phyloP scores from a whole-genome alignment of 1,284 basidiomycete genomes.

The Ceratobasidium sp. region DNA sequence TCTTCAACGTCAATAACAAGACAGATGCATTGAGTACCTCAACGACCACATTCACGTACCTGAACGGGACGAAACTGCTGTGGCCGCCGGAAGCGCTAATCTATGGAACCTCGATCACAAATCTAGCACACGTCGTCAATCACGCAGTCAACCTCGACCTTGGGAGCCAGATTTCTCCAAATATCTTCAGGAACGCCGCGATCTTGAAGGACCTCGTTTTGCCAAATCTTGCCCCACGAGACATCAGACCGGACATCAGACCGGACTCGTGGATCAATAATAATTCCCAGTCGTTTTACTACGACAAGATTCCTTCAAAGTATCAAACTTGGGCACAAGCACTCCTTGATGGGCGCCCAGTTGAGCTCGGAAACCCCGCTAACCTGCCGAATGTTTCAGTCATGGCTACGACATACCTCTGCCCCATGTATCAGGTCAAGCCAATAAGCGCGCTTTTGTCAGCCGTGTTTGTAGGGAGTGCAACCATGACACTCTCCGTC shows the following conservation, averaged over 20 bases:
- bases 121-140: background rate
- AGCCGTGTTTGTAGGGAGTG: constrained; percentile 28
- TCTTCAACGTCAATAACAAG: background rate
- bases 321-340: constrained; percentile 38
- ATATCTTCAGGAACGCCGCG: constrained; percentile 24
- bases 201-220: background rate
- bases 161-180: background rate
- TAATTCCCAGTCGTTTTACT: constrained; percentile 6
- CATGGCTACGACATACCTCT: constrained; percentile 31
- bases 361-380: background rate
- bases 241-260: background rate
- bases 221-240: background rate
- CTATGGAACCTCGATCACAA: background rate
- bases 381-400: background rate
- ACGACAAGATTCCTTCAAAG: background rate
- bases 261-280: background rate
- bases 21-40: background rate
- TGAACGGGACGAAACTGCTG: background rate
- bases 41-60: background rate
- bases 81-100: background rate
- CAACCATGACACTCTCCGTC: constrained; percentile 33
- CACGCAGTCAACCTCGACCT: constrained; percentile 38
- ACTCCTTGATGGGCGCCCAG: background rate
- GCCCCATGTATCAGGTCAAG: constrained; percentile 34
- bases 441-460: background rate